These are phyloP conservation scores for Dichomitus squalens DNA, from an alignment of 1,284 basidiomycete species.

Conservation along the genomic window DNA sequence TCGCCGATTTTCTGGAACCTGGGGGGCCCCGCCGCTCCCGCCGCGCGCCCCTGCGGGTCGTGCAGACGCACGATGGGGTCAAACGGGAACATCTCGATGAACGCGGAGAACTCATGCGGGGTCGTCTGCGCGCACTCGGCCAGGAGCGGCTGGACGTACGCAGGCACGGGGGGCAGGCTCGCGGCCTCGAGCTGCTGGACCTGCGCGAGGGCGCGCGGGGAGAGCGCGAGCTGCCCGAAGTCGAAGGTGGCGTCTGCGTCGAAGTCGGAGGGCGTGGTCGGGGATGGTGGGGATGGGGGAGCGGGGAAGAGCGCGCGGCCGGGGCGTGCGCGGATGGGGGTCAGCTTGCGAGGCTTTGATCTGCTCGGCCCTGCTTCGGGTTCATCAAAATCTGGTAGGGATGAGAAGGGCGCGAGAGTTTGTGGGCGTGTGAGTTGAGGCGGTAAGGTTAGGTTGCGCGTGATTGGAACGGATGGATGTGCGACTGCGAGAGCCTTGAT, in stretches of 20 bases:
- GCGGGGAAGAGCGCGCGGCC: conserved; percentile 44
- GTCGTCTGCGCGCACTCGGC: conserved; percentile 67
- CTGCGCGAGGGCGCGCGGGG: conserved; percentile 24
- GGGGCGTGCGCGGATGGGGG: conserved; percentile 55
- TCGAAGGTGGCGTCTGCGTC: conserved; percentile 64
- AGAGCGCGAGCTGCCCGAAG: conserved; percentile 51
- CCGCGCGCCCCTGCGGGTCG: too few relatives aligned
- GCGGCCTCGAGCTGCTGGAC: conserved; percentile 13
- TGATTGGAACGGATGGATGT: background rate
- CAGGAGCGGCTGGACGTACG: conserved; percentile 61
- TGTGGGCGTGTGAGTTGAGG: conserved; percentile 5
- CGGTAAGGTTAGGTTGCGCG: conserved; percentile 9
- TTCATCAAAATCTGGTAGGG: conserved; percentile 7
- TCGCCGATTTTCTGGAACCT: conserved; percentile 88
- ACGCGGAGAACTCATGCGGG: conserved; percentile 75
- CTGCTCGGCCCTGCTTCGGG: conserved; percentile 36
- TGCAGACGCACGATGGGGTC: conserved; percentile 55
- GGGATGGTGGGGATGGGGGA: conserved; percentile 53
- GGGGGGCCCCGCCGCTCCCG: background rate
- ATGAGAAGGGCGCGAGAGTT: conserved; percentile 8
- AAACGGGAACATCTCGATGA: conserved; percentile 76
- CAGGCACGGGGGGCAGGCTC: conserved; percentile 30
- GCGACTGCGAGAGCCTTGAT: background rate
- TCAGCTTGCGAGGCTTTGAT: conserved; percentile 57
- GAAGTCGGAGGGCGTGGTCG: conserved; percentile 46